Evolutionary conservation across 305 asterid genomes (phyloP), one percentile per base, ranked within the genome.

Genomic region (Rubia peregrina): DNA sequence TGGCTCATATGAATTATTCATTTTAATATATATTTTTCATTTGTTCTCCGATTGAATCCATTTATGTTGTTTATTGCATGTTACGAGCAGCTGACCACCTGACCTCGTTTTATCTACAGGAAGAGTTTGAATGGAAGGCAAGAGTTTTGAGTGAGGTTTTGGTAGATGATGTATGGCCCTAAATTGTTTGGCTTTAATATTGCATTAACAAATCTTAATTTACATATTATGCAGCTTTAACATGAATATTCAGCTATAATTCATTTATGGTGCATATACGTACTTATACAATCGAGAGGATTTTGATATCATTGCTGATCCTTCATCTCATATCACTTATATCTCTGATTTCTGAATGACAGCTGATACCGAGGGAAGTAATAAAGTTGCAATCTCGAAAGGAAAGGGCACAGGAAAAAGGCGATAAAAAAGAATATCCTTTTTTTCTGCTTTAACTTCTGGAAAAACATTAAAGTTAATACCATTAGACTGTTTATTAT

Each of bases 141-240:
- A 43, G 24, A 71, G 42, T n/a, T 59, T 24, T 71, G 68, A 64
- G 43, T 16, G 57, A 60, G 48, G 74, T 59, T 43, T 14, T 71
- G 24, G 59, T 61, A 26, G 68, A 71, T 60, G 68, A 71, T 33
- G 74, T 71, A 71, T 71, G 74, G 16, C 48, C 21, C 21, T 51
- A 59, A n/a, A 48, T 26, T 6, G 13, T 30, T 4, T 48, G 13
- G n/a, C 43, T 60, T 5, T 9, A 11, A 21, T 22, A 57, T 2
- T 40, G 11, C 46, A 26, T 42, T 61, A 42, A 5, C 9, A 48
- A 14, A 46, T 49, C 4, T 56, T 24, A 24, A 24, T 24, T 24
- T 24, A 24, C 26, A 24, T 24, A 24, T 24, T 24, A 24, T 24
- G 26, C 26, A 24, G 26, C 26, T 24, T 24, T 24, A 24, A 24